These are phyloP conservation scores for Wickerhamomyces chaumierensis DNA, from an alignment of 805 yeast species.

Conservation along the genomic window DNA sequence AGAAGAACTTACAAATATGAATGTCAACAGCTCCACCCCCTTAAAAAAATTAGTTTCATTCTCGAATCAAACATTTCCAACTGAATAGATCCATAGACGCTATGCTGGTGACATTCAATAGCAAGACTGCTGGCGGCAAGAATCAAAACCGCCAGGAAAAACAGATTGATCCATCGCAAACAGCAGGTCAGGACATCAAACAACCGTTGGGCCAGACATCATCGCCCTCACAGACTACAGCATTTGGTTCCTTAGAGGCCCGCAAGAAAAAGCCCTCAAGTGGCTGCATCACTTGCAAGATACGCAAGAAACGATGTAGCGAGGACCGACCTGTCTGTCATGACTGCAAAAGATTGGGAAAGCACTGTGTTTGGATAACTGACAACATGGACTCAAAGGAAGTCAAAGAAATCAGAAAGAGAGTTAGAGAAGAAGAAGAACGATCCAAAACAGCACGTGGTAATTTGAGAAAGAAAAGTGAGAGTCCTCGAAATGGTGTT, in stretches of 20 bases:
- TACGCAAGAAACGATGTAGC: conserved; percentile 64
- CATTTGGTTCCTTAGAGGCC: background rate
- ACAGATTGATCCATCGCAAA: no score
- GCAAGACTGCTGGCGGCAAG: no score
- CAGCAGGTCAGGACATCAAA: no score
- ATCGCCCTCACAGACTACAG: background rate
- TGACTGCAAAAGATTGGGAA: conserved; percentile 53
- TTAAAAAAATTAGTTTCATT: no score
- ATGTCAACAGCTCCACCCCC: no score
- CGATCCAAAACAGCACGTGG: conserved; percentile 1
- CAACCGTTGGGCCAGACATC: no score
- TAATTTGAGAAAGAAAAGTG: conserved; percentile 3
- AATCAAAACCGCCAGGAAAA: no score
- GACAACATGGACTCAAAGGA: conserved; percentile 25
- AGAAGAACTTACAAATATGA: no score
- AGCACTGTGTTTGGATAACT: conserved; percentile 61
- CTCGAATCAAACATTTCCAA: no score
- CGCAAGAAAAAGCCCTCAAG: background rate
- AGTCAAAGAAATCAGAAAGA: conserved; percentile 17
- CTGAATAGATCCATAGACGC: no score
- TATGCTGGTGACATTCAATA: no score
- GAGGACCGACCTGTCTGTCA: conserved; percentile 58
- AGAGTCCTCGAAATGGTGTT: background rate
- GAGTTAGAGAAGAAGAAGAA: conserved; percentile 16
- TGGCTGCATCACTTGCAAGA: conserved; percentile 64